Percentiles rank a stretch among this genome's conserved stretches.
These are phyloP conservation scores for Globisporangium orthogonon DNA, from an alignment of 352 stramenopile species.

Conservation along the genomic window DNA sequence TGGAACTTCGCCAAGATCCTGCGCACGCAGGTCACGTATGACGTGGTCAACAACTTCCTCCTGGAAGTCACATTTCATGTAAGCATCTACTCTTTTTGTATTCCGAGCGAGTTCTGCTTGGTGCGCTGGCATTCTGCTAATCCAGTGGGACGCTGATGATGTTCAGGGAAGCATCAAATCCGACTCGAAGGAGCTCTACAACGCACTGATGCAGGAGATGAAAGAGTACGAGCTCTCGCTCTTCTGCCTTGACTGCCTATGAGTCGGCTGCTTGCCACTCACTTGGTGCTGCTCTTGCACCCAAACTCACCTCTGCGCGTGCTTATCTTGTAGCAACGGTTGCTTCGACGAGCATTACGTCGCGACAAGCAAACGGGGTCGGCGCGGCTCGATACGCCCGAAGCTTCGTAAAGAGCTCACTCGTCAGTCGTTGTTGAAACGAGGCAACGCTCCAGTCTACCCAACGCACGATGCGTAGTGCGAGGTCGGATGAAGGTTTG, in stretches of 20 bases:
- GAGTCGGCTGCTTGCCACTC: neutral
- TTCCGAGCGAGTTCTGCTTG: neutral
- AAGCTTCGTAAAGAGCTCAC: conserved; percentile 22
- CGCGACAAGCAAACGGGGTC: conserved; percentile 33
- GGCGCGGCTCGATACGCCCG: conserved; percentile 14
- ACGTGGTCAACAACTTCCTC: conserved; percentile 43
- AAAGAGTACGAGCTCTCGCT: conserved; percentile 20
- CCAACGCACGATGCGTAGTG: conserved; percentile 22
- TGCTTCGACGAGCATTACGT: conserved; percentile 53
- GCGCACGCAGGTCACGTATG: conserved; percentile 57
- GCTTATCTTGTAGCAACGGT: conserved; percentile 18
- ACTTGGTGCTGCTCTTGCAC: neutral
- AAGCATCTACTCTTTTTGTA: neutral
- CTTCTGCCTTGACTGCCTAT: neutral
- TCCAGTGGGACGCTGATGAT: neutral
- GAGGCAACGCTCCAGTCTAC: conserved; percentile 34
- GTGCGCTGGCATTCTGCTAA: neutral
- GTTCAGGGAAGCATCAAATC: conserved; percentile 27
- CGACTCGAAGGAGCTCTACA: conserved; percentile 25
- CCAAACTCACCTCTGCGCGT: neutral
- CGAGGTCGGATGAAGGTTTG: too few relatives aligned
- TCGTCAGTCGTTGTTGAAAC: conserved; percentile 23
- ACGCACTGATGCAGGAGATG: conserved; percentile 37
- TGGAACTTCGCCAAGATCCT: conserved; percentile 37
- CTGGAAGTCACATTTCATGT: conserved; percentile 58